A percentile compares a stretch with the other conserved stretches of the same genome.
Evolutionary conservation across 2,329 filamentous ascomycete genomes (phyloP).

Genomic region (Arthrobotrys sphaeroides): DNA sequence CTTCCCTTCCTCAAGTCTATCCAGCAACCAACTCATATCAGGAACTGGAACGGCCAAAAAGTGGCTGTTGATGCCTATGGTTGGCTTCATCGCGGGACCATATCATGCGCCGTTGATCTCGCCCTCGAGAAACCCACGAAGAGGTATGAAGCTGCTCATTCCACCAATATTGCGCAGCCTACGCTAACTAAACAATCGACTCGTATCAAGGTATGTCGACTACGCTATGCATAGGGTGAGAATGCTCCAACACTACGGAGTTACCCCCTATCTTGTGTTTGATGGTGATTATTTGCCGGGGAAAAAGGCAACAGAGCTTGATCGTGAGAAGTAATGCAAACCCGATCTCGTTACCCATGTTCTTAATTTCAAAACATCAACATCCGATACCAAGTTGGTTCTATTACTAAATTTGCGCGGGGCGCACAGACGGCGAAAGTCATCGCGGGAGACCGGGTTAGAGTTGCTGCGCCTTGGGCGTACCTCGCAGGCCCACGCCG

Average conservation of each 20-base stretch:
- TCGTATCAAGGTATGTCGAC: conserved; percentile 81
- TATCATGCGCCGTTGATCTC: conserved; percentile 88
- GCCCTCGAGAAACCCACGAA: conserved; percentile 86
- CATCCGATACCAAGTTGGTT: too few species aligned
- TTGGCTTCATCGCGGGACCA: conserved; percentile 94
- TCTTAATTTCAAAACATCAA: neutral
- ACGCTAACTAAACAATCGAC: conserved; percentile 28
- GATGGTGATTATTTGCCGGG: conserved; percentile 95
- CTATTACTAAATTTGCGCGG: neutral
- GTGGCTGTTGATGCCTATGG: conserved; percentile 97
- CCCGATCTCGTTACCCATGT: neutral
- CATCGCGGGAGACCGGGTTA: conserved; percentile 70
- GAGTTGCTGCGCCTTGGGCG: conserved; percentile 85
- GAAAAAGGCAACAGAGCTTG: conserved; percentile 85
- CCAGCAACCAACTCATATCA: conserved; percentile 85
- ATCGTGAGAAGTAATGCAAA: conserved; percentile 61
- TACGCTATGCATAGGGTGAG: conserved; percentile 88
- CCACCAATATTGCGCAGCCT: neutral
- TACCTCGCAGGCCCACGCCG: conserved; percentile 78
- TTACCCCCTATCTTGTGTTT: conserved; percentile 95
- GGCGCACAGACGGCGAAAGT: conserved; percentile 13
- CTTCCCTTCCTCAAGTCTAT: conserved; percentile 95
- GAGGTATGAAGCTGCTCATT: conserved; percentile 69
- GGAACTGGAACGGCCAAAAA: conserved; percentile 85
- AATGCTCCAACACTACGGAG: conserved; percentile 92